Conservation (phyloP, 768 basidiomycete genomes). For the Rhizopogon roseolus region DNA sequence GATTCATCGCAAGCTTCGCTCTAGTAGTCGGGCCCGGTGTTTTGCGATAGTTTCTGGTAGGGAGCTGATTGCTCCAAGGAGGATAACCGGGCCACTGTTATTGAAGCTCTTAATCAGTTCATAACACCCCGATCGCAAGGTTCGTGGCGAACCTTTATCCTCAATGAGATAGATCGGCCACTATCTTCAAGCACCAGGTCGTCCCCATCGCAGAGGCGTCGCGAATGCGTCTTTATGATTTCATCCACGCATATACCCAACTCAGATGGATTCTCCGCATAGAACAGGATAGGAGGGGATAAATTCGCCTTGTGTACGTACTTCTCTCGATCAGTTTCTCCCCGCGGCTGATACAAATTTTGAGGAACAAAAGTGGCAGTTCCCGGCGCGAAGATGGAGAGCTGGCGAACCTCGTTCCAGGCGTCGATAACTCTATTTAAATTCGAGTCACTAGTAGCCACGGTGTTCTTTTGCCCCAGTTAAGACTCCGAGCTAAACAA, state of each 20-base stretch:
- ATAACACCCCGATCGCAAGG: neutral
- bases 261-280: slow-evolving; percentile 44
- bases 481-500: neutral
- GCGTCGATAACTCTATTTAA: neutral
- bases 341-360: slow-evolving; percentile 64
- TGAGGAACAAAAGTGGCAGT: slow-evolving; percentile 56
- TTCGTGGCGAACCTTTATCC: slow-evolving; percentile 50
- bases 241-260: slow-evolving; percentile 60
- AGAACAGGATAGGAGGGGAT: slow-evolving; percentile 59
- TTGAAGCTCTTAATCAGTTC: slow-evolving; percentile 1
- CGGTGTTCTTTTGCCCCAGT: neutral
- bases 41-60: slow-evolving; percentile 69
- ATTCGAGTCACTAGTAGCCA: neutral
- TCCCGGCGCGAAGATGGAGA: slow-evolving; percentile 19
- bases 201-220: slow-evolving; percentile 49
- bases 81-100: slow-evolving; percentile 74
- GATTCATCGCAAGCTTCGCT: slow-evolving; percentile 62
- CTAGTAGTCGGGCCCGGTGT: slow-evolving; percentile 69
- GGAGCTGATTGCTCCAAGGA: slow-evolving; percentile 68
- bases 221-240: slow-evolving; percentile 51
- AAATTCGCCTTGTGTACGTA: slow-evolving; percentile 66
- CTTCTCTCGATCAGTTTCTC: slow-evolving; percentile 62
- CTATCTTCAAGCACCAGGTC: slow-evolving; percentile 58
- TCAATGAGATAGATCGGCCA: slow-evolving; percentile 69
- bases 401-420: slow-evolving; percentile 8